Base-by-base conservation (phyloP, 495 filamentous ascomycete species). In the Thermochaetoides thermophila region DNA sequence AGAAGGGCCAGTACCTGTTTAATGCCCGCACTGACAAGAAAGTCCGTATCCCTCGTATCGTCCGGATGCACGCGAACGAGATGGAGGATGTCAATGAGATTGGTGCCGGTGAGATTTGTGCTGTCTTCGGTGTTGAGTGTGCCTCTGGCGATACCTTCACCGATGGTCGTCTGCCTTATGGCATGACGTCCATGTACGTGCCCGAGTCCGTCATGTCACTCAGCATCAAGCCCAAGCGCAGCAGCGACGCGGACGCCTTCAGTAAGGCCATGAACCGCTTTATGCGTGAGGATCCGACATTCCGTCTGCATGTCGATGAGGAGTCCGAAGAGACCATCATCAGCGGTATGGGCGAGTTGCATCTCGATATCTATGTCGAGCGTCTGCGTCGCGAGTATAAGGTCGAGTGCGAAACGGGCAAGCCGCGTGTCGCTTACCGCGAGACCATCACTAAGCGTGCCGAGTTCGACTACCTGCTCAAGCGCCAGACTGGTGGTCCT, bases 61-160 rank as follows among this genome's bases (percentile, higher is more conserved):
- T 99, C 29, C 81, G 91, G 28, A 99, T 99, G 91, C 91, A 99
- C 66, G 93, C 85, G 20, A 94, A 96, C 52, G 91, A 99, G 52
- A 89, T 99, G 91, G 91, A 96, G 58, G 91, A 99, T 43, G 81
- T 92, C 10, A 61, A 52, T 29, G 86, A 95, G 52, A 78, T 99
- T 31, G 81, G 84, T 27, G 84, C 91, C 24, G 91, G 91, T 49
- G 91, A 99, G 52, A 96, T 99, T 35, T 96, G 91, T 49, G 91
- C 91, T 31, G 86, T 99, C 35, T 99, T 99, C 52, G 91, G 91
- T 52, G 78, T 99, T 33, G 91, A 99, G 38, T 99, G 91, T 58
- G 85, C 91, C 14, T 95, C 87, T 21, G 91, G 91, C 45, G 91
- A 99, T 50, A 95, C 86, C 17, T 99, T 99, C 67, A 94, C 91